These are phyloP conservation scores for Torulaspora indica DNA, from an alignment of 805 yeast genomes.

Conservation along the genomic window DNA sequence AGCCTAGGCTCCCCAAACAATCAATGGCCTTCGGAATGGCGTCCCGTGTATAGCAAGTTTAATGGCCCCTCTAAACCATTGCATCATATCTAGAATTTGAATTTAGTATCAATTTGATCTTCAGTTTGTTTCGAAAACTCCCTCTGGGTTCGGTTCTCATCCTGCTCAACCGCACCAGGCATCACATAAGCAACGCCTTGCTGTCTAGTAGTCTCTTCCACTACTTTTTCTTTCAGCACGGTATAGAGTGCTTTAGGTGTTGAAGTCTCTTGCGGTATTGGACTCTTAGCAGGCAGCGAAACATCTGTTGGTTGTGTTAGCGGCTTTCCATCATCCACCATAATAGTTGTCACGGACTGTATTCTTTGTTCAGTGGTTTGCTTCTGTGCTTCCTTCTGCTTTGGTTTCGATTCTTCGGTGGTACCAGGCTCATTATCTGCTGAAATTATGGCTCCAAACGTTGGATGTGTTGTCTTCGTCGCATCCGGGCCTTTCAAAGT, in stretches of 20 bases:
- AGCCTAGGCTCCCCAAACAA: constrained; percentile 11
- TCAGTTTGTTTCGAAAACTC: constrained; percentile 7
- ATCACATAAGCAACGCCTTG: constrained; percentile 8
- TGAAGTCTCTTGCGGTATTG: not conserved
- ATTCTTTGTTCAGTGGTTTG: not conserved
- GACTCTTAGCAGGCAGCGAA: not conserved
- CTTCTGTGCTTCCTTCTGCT: constrained; percentile 2
- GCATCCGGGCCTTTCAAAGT: constrained; percentile 19
- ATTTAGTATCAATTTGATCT: constrained; percentile 14
- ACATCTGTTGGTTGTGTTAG: not conserved
- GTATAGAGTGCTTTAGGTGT: constrained; percentile 20
- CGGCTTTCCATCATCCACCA: not conserved
- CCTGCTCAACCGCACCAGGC: not conserved
- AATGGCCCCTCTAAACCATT: not conserved
- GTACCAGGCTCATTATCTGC: constrained; percentile 18
- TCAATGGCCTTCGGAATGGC: constrained; percentile 14
- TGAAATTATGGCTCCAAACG: constrained; percentile 35
- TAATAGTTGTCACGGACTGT: not conserved
- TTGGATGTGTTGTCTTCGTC: constrained; percentile 14
- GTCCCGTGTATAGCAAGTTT: constrained; percentile 9
- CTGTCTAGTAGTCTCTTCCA: not conserved
- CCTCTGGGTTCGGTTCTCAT: not conserved
- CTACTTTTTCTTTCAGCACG: constrained; percentile 18
- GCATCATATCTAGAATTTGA: not conserved
- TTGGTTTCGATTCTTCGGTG: constrained; percentile 4